These are phyloP conservation scores for Candida orba DNA, from an alignment of 805 yeast species.

Conservation along the genomic window DNA sequence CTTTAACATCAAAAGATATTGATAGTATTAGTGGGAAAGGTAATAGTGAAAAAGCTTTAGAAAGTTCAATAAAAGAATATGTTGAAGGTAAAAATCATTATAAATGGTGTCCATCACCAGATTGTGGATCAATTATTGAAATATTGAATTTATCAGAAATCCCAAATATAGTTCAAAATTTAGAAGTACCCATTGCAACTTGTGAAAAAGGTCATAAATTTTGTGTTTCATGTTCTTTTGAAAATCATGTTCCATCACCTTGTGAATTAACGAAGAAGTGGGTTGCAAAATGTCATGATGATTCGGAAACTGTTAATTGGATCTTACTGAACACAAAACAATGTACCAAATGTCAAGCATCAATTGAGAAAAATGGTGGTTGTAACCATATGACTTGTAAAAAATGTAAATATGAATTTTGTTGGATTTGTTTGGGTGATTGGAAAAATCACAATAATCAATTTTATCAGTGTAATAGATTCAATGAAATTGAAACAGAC, in stretches of 20 bases:
- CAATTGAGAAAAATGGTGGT: constrained; percentile 92
- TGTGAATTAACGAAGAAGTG: constrained; percentile 64
- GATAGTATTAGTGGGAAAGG: constrained; percentile 33
- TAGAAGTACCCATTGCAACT: constrained; percentile 55
- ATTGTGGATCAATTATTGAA: constrained; percentile 56
- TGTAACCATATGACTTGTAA: constrained; percentile 94
- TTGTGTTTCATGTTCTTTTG: constrained; percentile 69
- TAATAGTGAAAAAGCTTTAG: constrained; percentile 24
- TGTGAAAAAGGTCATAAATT: constrained; percentile 66
- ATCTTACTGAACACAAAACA: constrained; percentile 73
- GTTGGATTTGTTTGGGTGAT: constrained; percentile 83
- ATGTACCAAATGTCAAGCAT: constrained; percentile 75
- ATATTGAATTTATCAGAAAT: constrained; percentile 11
- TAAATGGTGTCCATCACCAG: constrained; percentile 83
- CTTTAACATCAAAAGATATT: constrained; percentile 30
- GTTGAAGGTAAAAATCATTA: constrained; percentile 45
- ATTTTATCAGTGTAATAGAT: constrained; percentile 63
- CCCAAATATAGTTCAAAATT: constrained; percentile 1
- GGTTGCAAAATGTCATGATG: constrained; percentile 76
- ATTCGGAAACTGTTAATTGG: constrained; percentile 86
- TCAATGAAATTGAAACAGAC: constrained; percentile 25
- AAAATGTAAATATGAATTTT: constrained; percentile 71
- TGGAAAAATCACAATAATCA: constrained; percentile 67
- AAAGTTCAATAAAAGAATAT: constrained; percentile 38
- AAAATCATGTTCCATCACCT: constrained; percentile 80